Base-by-base conservation (phyloP, 345 rosid genomes). In the Hypericum perforatum region DNA sequence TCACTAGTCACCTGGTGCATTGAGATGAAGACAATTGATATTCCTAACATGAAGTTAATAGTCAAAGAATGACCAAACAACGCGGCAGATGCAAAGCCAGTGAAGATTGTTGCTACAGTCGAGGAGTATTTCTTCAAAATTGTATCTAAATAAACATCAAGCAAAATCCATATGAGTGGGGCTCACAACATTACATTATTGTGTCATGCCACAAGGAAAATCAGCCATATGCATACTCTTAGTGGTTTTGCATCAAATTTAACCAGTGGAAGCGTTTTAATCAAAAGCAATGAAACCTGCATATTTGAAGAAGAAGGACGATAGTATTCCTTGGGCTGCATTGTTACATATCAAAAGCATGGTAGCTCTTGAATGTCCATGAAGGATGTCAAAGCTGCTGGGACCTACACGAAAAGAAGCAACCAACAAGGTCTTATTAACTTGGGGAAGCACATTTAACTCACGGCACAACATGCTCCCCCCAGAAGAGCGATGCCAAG, bases 51-150 rank as follows among this genome's bases (percentile, higher is more conserved):
- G 52, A 72, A 72, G 41, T 72, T 72, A 5, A 51, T 54, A 43
- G 76, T 67, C 51, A 72, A 36, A 12, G 60, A 54, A 60, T 72
- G 76, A 12, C 76, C 76, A 60, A 72, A 72, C 44, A 72, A 54
- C 5, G 44, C 49, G 37, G 76, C 67, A 22, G 76, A 72, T 42
- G 72, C 76, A 45, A 72, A 56, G 47, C 76, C 76, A 0, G 76
- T 72, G 57, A 72, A 72, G 42, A 67, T 67, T 57, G 73, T 72
- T 11, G 73, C 76, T 8, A 72, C 73, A 3, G 73, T 64, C n/a
- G 76, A 72, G 0, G 76, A 72, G 43, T 67, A 72, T 42, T 72
- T 72, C 58, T 72, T 72, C 69, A 72, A 68, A 56, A 72, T 72
- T 50, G 76, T 72, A 67, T 72, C 73, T 72, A 63, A 16, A 59